Conservation (phyloP, 371 early-diverging fungal genomes). For the Dichotomocladium elegans region DNA sequence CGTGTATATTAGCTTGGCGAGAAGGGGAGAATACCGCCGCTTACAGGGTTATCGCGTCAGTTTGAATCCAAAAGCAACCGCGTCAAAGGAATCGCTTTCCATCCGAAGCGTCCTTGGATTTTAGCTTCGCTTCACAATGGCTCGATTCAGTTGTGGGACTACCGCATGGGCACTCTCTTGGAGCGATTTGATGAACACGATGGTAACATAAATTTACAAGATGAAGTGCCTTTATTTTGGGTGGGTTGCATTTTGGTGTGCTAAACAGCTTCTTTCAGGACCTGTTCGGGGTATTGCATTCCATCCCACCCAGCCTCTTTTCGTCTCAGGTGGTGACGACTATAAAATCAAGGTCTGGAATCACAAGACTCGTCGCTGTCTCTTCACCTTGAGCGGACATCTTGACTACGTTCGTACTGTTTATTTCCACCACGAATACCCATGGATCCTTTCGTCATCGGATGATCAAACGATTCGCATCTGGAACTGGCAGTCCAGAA, state of each 20-base stretch:
- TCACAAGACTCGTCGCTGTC: slow-evolving; percentile 93
- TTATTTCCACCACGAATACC: slow-evolving; percentile 97
- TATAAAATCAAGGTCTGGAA: slow-evolving; percentile 99
- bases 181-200: slow-evolving; percentile 98
- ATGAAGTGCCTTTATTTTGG: background rate
- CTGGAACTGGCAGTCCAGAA: slow-evolving; percentile 99
- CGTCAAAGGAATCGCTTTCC: slow-evolving; percentile 97
- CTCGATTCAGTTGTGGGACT: slow-evolving; percentile 97
- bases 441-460: slow-evolving; percentile 97
- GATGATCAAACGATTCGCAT: slow-evolving; percentile 99
- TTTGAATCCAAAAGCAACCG: slow-evolving; percentile 98
- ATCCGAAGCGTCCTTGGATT: slow-evolving; percentile 97
- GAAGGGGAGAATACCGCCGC: too few relatives aligned
- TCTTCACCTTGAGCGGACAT: slow-evolving; percentile 97
- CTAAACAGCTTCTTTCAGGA: too few relatives aligned
- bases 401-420: slow-evolving; percentile 98
- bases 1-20: too few relatives aligned
- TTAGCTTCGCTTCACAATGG: slow-evolving; percentile 98
- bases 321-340: slow-evolving; percentile 99
- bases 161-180: slow-evolving; percentile 95
- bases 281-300: slow-evolving; percentile 98
- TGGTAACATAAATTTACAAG: slow-evolving; percentile 53
- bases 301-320: slow-evolving; percentile 96
- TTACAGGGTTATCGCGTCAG: too few relatives aligned
- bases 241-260: background rate